phyloP scores from a whole-genome alignment of 1,139 yeast species.

The Protomyces arabidopsidicola region DNA sequence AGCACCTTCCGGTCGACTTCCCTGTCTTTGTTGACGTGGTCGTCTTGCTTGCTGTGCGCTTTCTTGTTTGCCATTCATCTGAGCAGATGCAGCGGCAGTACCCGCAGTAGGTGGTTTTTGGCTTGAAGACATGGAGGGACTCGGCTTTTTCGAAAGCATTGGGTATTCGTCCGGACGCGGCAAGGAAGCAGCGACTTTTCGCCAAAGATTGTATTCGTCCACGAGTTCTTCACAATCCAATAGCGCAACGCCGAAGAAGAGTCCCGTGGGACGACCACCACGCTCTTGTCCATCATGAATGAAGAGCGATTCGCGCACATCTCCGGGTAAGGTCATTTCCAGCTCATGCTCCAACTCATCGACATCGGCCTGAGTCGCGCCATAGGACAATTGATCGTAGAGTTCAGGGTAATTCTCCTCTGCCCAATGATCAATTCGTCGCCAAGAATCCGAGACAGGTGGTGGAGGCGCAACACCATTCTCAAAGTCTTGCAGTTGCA shows the following conservation, averaged over 20 bases:
- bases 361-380: slow-evolving; percentile 70
- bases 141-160: slow-evolving; percentile 28
- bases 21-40: slow-evolving; percentile 7
- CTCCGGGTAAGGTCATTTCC: slow-evolving; percentile 62
- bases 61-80: not conserved
- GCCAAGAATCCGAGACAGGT: slow-evolving; percentile 66
- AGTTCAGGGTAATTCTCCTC: slow-evolving; percentile 77
- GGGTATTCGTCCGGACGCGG: slow-evolving; percentile 25
- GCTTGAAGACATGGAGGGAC: not conserved
- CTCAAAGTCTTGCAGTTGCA: slow-evolving; percentile 49
- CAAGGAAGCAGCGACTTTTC: slow-evolving; percentile 49
- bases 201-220: slow-evolving; percentile 71
- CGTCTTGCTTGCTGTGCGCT: not conserved
- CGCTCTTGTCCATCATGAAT: slow-evolving; percentile 78
- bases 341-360: slow-evolving; percentile 72
- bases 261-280: slow-evolving; percentile 71
- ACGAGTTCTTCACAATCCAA: slow-evolving; percentile 66
- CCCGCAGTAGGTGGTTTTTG: not conserved
- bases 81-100: not conserved
- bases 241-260: slow-evolving; percentile 64
- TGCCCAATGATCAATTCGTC: slow-evolving; percentile 65
- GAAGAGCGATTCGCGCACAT: slow-evolving; percentile 68
- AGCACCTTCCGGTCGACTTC: slow-evolving; percentile 59
- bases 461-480: slow-evolving; percentile 64
- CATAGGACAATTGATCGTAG: slow-evolving; percentile 62